These are phyloP conservation scores for Quercus tomentella DNA, from an alignment of 331 rosid genomes.

Conservation along the genomic window DNA sequence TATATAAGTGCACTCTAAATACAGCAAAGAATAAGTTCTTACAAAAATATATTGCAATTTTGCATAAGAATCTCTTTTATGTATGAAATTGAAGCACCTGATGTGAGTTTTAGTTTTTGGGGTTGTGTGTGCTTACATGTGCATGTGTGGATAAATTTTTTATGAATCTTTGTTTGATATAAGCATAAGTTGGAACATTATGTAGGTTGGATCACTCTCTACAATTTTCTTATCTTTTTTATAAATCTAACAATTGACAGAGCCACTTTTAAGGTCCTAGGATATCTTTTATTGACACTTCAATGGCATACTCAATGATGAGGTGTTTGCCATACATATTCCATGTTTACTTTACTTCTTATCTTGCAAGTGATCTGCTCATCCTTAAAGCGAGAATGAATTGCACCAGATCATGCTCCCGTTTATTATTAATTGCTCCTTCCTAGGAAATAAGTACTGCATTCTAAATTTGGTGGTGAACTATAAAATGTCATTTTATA, in stretches of 20 bases:
- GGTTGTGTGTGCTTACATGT: background rate
- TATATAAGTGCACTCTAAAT: background rate
- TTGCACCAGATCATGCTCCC: background rate
- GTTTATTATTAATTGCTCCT: background rate
- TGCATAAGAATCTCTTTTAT: background rate
- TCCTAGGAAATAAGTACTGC: background rate
- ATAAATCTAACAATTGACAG: background rate
- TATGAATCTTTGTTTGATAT: background rate
- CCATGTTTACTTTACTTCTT: background rate
- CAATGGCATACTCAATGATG: background rate
- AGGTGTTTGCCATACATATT: background rate
- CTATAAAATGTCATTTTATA: no score
- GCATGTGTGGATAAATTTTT: background rate
- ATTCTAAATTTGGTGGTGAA: background rate
- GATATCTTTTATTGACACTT: background rate
- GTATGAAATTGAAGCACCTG: background rate
- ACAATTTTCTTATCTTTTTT: background rate
- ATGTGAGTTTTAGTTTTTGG: background rate
- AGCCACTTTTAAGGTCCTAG: background rate
- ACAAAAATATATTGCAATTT: background rate
- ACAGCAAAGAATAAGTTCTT: background rate
- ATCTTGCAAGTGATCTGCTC: background rate
- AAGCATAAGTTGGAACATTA: background rate
- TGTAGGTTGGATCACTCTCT: background rate
- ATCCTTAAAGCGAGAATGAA: background rate